Evolutionary conservation across 768 basidiomycete genomes (phyloP).

Genomic region (Tulasnella sp.): DNA sequence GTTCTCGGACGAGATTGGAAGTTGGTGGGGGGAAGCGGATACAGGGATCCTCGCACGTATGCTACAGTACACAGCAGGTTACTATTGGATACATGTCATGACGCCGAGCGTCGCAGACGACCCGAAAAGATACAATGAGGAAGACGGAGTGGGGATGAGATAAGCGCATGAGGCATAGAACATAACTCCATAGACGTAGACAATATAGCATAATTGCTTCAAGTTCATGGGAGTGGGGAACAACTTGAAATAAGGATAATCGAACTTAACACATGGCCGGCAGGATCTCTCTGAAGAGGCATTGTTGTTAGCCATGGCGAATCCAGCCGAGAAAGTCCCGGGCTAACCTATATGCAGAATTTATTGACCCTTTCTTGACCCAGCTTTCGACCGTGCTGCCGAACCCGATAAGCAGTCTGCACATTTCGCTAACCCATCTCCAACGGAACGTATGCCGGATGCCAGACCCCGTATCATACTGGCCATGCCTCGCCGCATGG

Average conservation of each 20-base stretch:
- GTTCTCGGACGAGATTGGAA: background rate
- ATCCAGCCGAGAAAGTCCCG: background rate
- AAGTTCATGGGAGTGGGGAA: background rate
- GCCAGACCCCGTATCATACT: background rate
- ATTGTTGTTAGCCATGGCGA: background rate
- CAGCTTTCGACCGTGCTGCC: background rate
- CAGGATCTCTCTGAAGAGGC: background rate
- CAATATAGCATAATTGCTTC: background rate
- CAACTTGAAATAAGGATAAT: background rate
- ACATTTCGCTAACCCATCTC: conserved; percentile 9
- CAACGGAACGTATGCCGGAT: conserved; percentile 3
- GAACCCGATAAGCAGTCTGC: conserved; percentile 12
- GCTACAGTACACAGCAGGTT: background rate
- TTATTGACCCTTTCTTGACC: background rate
- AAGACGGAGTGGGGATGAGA: background rate
- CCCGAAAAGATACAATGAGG: background rate
- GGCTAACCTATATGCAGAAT: background rate
- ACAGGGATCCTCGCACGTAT: background rate
- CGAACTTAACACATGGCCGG: background rate
- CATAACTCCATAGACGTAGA: background rate
- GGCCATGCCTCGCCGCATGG: background rate
- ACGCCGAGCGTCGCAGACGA: background rate
- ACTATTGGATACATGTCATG: conserved; percentile 2
- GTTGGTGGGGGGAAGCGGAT: background rate
- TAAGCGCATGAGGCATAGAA: background rate